These are phyloP conservation scores for Saccharum hybrid DNA, from an alignment of 202 grass and related monocot species.

Conservation along the genomic window DNA sequence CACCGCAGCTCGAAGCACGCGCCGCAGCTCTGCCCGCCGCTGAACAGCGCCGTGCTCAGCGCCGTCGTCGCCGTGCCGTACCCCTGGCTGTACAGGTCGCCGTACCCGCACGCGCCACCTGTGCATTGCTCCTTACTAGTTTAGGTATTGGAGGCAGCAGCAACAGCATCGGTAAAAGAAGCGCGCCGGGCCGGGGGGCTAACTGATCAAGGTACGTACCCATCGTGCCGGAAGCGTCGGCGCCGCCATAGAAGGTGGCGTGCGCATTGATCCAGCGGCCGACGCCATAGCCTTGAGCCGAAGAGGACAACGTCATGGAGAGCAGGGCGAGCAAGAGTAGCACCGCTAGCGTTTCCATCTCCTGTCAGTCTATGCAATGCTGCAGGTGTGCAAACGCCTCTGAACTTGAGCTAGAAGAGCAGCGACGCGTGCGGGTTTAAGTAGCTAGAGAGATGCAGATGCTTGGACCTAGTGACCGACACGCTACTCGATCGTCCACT, in stretches of 20 bases:
- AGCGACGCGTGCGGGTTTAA: neutral
- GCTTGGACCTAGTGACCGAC: neutral
- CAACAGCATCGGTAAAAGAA: too few relatives aligned
- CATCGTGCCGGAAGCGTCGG: conserved; percentile 89
- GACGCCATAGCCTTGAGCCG: conserved; percentile 50
- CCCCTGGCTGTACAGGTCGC: conserved; percentile 74
- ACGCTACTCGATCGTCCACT: neutral
- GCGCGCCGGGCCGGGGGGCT: too few relatives aligned
- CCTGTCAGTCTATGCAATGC: neutral
- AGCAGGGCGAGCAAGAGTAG: conserved; percentile 42
- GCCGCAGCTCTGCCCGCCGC: conserved; percentile 68
- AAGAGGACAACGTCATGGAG: conserved; percentile 21
- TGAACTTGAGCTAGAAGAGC: too few relatives aligned
- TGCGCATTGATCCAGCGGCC: conserved; percentile 73
- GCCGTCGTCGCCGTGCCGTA: conserved; percentile 78
- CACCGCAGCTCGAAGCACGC: conserved; percentile 79
- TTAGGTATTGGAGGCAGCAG: neutral
- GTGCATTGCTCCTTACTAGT: neutral
- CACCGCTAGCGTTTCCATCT: conserved; percentile 37
- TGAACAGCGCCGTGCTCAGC: conserved; percentile 78
- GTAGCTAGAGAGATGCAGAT: neutral
- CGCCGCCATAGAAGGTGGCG: conserved; percentile 90
- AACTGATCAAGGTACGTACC: conserved; percentile 38
- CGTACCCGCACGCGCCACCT: conserved; percentile 92
- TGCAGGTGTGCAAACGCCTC: too few relatives aligned